Evolutionary conservation across 257 asterid genomes (phyloP).

Genomic region (Nicotiana attenuata): DNA sequence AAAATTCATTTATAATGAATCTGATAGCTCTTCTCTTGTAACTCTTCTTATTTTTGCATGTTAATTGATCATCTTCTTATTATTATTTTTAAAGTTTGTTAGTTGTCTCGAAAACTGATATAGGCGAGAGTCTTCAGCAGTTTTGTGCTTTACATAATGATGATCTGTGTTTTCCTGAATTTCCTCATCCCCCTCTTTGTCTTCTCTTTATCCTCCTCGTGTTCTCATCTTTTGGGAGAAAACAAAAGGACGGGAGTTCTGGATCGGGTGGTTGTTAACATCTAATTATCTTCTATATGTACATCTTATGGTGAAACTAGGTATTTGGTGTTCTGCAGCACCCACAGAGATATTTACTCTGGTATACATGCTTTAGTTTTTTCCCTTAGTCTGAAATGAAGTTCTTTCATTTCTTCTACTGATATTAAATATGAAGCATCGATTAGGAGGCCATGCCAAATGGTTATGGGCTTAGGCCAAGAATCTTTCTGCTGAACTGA

Average conservation of each 20-base stretch:
- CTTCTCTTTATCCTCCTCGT: not conserved
- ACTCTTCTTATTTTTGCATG: not conserved
- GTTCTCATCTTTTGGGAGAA: not conserved
- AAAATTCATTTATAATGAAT: not conserved
- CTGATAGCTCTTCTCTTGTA: not conserved
- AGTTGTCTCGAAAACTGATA: not conserved
- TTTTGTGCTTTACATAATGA: not conserved
- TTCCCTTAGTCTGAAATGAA: not conserved
- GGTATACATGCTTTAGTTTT: not conserved
- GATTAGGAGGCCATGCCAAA: not conserved
- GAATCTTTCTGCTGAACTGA: not conserved
- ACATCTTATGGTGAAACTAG: not conserved
- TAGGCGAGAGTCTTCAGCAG: not conserved
- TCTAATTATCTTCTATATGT: not conserved
- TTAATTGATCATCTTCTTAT: not conserved
- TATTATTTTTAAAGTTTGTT: not conserved
- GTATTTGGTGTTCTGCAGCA: not conserved
- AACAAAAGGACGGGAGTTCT: not conserved
- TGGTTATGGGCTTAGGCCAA: not conserved
- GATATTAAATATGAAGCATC: not conserved
- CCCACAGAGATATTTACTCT: not conserved
- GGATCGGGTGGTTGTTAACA: not conserved
- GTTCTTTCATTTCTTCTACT: not conserved
- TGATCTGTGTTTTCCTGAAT: not conserved
- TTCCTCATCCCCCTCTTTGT: not conserved